Conservation (phyloP, 225 moss, liverwort and hornwort genomes). For the Pleurozium schreberi region DNA sequence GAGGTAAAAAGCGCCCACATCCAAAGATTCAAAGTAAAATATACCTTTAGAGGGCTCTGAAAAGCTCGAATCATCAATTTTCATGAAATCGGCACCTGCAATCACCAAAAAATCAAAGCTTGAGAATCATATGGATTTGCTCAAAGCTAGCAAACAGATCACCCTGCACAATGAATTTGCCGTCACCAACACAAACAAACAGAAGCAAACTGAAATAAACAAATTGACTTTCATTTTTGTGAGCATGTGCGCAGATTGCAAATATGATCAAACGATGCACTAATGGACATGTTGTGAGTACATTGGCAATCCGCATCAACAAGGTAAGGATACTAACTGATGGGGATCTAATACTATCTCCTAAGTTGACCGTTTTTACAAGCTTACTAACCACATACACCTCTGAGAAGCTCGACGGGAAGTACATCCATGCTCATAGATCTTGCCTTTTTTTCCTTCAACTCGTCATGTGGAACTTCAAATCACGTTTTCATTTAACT, state of each 20-base stretch:
- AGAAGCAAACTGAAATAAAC: background rate
- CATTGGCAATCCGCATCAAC: background rate
- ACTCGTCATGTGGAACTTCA: background rate
- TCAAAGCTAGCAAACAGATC: background rate
- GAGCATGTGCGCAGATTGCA: background rate
- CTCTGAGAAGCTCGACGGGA: background rate
- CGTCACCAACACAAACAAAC: background rate
- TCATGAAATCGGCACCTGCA: background rate
- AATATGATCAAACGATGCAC: background rate
- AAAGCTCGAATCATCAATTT: background rate
- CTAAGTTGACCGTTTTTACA: background rate
- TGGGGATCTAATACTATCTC: background rate
- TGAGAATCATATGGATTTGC: background rate
- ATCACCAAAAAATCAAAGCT: background rate
- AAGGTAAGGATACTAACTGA: background rate
- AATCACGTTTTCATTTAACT: background rate
- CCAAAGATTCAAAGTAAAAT: background rate
- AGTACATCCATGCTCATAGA: background rate
- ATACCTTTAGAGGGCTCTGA: background rate
- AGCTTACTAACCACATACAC: background rate
- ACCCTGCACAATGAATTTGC: background rate
- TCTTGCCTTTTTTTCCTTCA: background rate
- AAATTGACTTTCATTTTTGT: background rate
- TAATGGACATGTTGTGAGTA: background rate
- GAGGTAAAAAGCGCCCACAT: background rate